Conservation (phyloP, 2,329 filamentous ascomycete genomes). For the Alternaria sp. region DNA sequence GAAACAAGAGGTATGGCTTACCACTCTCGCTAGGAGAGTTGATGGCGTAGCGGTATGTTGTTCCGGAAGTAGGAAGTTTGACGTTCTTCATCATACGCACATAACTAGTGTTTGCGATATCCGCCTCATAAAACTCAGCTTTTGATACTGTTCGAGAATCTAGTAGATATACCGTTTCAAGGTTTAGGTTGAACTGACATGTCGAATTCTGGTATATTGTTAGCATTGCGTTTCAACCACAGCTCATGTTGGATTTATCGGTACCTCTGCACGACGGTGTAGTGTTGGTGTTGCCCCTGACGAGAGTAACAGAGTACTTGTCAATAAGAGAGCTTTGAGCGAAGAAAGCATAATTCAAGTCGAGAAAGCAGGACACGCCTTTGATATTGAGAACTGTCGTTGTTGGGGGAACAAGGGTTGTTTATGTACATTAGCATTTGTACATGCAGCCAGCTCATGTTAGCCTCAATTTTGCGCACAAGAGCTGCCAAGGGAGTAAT, state of each 20-base stretch:
- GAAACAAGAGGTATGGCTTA: not conserved
- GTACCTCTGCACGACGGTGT: not conserved
- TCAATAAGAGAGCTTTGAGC: not conserved
- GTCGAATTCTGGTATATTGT: not conserved
- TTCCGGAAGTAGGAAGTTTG: not conserved
- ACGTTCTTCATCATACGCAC: not conserved
- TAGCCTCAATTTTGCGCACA: not conserved
- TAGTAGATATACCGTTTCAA: not conserved
- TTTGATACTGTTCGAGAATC: not conserved
- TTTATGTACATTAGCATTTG: too few species aligned
- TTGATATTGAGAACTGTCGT: too few species aligned
- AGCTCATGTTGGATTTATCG: too few species aligned
- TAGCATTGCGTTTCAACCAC: not conserved
- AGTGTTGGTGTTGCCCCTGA: not conserved
- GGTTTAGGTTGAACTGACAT: not conserved
- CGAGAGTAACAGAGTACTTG: not conserved
- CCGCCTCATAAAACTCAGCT: not conserved
- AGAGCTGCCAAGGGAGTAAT: too few species aligned
- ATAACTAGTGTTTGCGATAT: not conserved
- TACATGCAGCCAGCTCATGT: not conserved
- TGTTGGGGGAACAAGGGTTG: too few species aligned
- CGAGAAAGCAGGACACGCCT: not conserved
- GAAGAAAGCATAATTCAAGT: accelerated
- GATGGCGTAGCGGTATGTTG: not conserved
- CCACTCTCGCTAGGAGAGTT: not conserved